phyloP scores from a whole-genome alignment of 1,284 basidiomycete genomes.

The Rhodotorula sp. region DNA sequence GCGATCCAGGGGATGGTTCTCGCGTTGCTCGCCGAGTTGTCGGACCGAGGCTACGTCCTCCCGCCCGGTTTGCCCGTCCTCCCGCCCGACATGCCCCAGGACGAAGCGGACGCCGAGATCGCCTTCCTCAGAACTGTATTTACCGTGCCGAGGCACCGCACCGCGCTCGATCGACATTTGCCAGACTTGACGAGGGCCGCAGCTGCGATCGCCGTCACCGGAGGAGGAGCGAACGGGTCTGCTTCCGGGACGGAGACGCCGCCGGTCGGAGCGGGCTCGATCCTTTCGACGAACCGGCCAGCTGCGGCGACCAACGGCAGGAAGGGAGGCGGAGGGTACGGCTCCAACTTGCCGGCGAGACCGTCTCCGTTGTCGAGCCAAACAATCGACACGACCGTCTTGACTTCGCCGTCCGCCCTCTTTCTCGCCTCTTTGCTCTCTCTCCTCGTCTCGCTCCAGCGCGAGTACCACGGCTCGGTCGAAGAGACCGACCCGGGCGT shows the following conservation, averaged over 20 bases:
- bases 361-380: slow-evolving; percentile 28
- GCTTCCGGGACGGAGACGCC: background rate
- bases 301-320: background rate
- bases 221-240: background rate
- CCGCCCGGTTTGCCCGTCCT: slow-evolving; percentile 31
- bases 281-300: slow-evolving; percentile 17
- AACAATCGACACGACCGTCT: slow-evolving; percentile 31
- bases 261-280: background rate
- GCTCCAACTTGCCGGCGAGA: slow-evolving; percentile 1
- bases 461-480: slow-evolving; percentile 25
- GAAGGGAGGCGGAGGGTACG: background rate
- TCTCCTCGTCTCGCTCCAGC: slow-evolving; percentile 40
- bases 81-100: slow-evolving; percentile 36
- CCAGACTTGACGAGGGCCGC: slow-evolving; percentile 15
- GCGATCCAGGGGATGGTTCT: slow-evolving; percentile 41
- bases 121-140: slow-evolving; percentile 34
- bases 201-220: background rate
- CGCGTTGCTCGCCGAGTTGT: slow-evolving; percentile 33
- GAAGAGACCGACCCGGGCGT: slow-evolving; percentile 43
- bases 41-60: slow-evolving; percentile 33
- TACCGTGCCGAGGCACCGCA: slow-evolving; percentile 27
- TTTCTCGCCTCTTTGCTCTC: slow-evolving; percentile 37
- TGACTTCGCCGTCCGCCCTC: slow-evolving; percentile 39
- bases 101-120: slow-evolving; percentile 36
- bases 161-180: slow-evolving; percentile 32